Evolutionary conservation across 2,329 filamentous ascomycete species (phyloP).

Genomic region (Xylaria arbuscula): DNA sequence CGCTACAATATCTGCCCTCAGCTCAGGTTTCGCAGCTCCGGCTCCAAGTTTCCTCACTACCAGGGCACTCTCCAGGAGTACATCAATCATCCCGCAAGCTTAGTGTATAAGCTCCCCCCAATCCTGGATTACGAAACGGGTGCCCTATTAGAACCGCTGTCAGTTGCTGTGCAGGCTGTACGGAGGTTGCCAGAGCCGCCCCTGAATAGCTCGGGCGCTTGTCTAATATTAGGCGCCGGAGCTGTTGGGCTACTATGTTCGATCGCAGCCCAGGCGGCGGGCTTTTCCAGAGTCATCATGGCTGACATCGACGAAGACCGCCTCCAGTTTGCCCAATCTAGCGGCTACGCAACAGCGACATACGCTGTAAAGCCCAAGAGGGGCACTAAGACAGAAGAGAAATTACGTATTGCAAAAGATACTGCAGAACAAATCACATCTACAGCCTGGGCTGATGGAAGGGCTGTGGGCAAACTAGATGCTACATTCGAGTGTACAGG

Average conservation of each 20-base stretch:
- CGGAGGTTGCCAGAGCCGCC: neutral
- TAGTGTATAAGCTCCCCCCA: constrained; percentile 9
- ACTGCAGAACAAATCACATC: constrained; percentile 12
- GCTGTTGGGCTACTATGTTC: constrained; percentile 18
- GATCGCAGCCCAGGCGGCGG: neutral
- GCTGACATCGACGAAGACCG: constrained; percentile 8
- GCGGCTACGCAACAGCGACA: neutral
- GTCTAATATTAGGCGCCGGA: constrained; percentile 16
- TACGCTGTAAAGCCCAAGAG: neutral
- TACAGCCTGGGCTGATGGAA: constrained; percentile 8
- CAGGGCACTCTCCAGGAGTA: constrained; percentile 18
- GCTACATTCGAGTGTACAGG: constrained; percentile 31
- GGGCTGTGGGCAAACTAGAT: neutral
- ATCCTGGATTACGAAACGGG: constrained; percentile 10
- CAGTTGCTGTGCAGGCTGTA: constrained; percentile 16
- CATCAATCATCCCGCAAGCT: constrained; percentile 18
- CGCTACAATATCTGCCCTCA: constrained; percentile 16
- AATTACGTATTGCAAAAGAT: constrained; percentile 26
- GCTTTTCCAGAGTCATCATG: constrained; percentile 3
- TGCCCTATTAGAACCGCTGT: constrained; percentile 15
- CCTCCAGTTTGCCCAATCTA: constrained; percentile 9
- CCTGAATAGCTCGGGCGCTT: neutral
- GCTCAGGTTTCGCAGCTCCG: constrained; percentile 13
- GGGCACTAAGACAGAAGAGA: constrained; percentile 18
- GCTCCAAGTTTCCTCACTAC: constrained; percentile 14